Evolutionary conservation across 1,284 basidiomycete species (phyloP), one percentile per base, ranked within the genome.

Genomic region (Trichosporon sp.): DNA sequence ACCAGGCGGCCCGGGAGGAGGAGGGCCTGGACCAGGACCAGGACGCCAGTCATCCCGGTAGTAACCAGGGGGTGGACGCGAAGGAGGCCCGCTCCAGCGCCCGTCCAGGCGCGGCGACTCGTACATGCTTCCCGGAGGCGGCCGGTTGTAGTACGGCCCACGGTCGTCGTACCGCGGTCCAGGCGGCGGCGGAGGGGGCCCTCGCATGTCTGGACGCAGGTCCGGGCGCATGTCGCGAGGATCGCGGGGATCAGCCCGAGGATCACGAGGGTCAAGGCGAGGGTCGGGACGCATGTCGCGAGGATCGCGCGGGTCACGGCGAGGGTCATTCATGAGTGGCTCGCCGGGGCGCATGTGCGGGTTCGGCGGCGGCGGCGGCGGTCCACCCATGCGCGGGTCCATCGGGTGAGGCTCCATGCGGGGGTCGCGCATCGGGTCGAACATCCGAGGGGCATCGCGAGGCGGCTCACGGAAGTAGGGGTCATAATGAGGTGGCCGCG

Each of bases 11-110:
- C 32, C 38, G n/a, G 62, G 62, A n/a, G 21, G 31, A 32, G 62
- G 62, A 34, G 62, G 62, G 18, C 62, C 62, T 23, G 56, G 56
- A 4, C 56, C 56, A 4, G 29, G 32, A 8, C 62, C 62, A 9
- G 42, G 62, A 18, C 53, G 34, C 65, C 65, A 66, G 21, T 38
- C 65, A 9, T 67, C 60, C 35, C 42, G 56, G 58, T 63, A 62
- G 44, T 67, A 63, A 9, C 60, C 44, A 23, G 29, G 27, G 3
- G 66, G 66, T 5, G 60, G 62, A 44, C 62, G 21, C 18, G 42
- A 11, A 25, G 42, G 64, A 25, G 29, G 29, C 18, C 64, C 64
- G 44, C 27, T 47, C 25, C 64, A 47, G 27, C 44, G 44, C 27
- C 29, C 44, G 18, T 25, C 38, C 44, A 27, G 31, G n/a, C 44